Base-by-base conservation (phyloP, 2,329 filamentous ascomycete species). In the Fusarium setosum region DNA sequence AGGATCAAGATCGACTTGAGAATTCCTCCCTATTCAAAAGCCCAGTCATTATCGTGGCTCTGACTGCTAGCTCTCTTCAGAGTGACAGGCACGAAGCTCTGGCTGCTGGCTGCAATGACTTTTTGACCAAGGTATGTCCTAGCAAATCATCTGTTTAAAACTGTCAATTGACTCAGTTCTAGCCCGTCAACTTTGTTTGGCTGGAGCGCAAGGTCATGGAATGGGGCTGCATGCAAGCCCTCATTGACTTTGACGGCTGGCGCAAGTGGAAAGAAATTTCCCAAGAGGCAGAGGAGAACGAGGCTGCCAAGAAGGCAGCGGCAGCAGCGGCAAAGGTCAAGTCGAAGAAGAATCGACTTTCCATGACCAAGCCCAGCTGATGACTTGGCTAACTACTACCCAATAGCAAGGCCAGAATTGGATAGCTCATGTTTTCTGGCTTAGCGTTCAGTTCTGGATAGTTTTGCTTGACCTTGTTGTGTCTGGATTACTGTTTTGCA, bases 141-240 rank as follows among this genome's bases (percentile, higher is more conserved):
- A 12, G 7, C 9, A 8, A 11, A 4, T 38, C 10, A 13, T 15
- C 2, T 20, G 10, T 23, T 7, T 13, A 3, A 35, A 35, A 35
- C 4, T 15, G 18, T 29, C 31, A 11, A 24, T 67, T 73, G 54
- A 74, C 44, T 13, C 37, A 4, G 29, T 11, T 45, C 40, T 74
- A 97, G 93, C 96, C 96, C 18, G 95, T 99, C 69, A 97, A 97
- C 76, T 97, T 97, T 75, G 92, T 96, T 60, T 99, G 95, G 94
- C 87, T 99, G 23, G 93, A 97, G 77, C 89, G 95, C 58, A 99
- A 99, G 78, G 94, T 98, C 70, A 97, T 96, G 81, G 96, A 99
- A 83, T 99, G 96, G 96, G 96, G 96, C 56, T 98, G 96, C 82
- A 99, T 99, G 96, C 96, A 98, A 82, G 96, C 96, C 10, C 86